Percentiles rank a stretch among this genome's conserved stretches.
These are phyloP conservation scores for Dioscorea dumetorum DNA, from an alignment of 106 monocot species.

Conservation along the genomic window DNA sequence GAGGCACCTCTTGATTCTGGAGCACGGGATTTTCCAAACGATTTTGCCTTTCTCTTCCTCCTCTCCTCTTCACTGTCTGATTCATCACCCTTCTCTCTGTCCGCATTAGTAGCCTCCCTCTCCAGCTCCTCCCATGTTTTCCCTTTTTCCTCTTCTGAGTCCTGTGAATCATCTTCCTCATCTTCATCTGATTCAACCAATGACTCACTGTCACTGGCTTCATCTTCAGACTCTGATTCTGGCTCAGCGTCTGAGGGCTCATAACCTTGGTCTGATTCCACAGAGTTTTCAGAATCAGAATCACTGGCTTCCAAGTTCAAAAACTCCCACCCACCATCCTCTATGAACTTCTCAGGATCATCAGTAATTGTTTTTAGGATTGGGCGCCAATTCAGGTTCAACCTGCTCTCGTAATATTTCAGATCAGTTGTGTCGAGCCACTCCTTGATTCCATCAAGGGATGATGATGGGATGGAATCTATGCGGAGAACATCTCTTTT, in stretches of 20 bases:
- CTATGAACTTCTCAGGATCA: slow-evolving; percentile 46
- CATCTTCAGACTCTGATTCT: slow-evolving; percentile 24
- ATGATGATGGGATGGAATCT: slow-evolving; percentile 33
- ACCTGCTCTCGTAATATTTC: slow-evolving; percentile 41
- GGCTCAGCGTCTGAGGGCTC: slow-evolving; percentile 34
- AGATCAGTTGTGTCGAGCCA: slow-evolving; percentile 46
- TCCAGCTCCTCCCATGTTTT: slow-evolving; percentile 50
- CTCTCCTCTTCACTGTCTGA: slow-evolving; percentile 41
- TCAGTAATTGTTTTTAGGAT: slow-evolving; percentile 44
- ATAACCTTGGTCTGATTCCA: slow-evolving; percentile 40
- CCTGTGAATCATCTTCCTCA: slow-evolving; percentile 24
- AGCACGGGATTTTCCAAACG: slow-evolving; percentile 26
- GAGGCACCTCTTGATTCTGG: slow-evolving; percentile 12
- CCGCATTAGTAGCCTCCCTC: slow-evolving; percentile 35
- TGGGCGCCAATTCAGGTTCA: slow-evolving; percentile 44
- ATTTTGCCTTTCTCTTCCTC: slow-evolving; percentile 26
- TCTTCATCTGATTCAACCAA: slow-evolving; percentile 40
- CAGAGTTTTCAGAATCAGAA: slow-evolving; percentile 27
- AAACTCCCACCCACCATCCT: slow-evolving; percentile 45
- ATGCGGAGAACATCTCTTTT: slow-evolving; percentile 38
- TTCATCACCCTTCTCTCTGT: slow-evolving; percentile 36
- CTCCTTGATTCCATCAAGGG: slow-evolving; percentile 43
- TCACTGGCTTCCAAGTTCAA: slow-evolving; percentile 45
- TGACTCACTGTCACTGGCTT: slow-evolving; percentile 25
- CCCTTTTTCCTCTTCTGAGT: slow-evolving; percentile 46